phyloP scores from a whole-genome alignment of 2,329 filamentous ascomycete species.

The Coleophoma crateriformis region DNA sequence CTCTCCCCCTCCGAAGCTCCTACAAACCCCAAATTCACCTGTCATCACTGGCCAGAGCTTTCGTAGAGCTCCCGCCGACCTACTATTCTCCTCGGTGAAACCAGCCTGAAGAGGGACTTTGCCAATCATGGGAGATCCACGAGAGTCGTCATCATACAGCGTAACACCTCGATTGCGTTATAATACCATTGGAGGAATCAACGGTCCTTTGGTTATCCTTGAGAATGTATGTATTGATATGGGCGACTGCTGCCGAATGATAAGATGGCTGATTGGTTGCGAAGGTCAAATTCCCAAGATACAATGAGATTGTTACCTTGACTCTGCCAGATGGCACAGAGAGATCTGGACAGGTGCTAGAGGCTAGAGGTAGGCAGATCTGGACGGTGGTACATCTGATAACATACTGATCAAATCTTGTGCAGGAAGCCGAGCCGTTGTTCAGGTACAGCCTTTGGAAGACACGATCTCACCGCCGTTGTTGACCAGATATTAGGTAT shows the following conservation, averaged over 20 bases:
- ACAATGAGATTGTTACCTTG: constrained; percentile 96
- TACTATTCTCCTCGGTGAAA: background rate
- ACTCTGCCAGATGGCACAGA: constrained; percentile 93
- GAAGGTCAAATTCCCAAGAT: constrained; percentile 94
- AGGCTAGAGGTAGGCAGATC: constrained; percentile 73
- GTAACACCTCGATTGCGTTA: constrained; percentile 76
- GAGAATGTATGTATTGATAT: constrained; percentile 69
- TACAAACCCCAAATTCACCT: background rate
- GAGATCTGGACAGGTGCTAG: constrained; percentile 90
- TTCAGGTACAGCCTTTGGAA: constrained; percentile 61
- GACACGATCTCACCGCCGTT: constrained; percentile 4
- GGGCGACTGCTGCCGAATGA: background rate
- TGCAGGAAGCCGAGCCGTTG: constrained; percentile 83
- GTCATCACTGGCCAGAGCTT: constrained; percentile 5
- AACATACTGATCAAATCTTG: background rate
- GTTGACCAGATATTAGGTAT: constrained; percentile 59
- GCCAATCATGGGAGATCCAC: constrained; percentile 27
- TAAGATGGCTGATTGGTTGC: constrained; percentile 13
- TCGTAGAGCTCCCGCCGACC: constrained; percentile 4
- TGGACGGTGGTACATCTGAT: background rate
- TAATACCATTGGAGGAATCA: constrained; percentile 97
- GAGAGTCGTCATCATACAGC: constrained; percentile 30
- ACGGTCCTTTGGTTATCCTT: constrained; percentile 94
- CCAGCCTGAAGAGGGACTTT: background rate
- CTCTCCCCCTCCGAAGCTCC: constrained; percentile 1